Evolutionary conservation across 148 eudicot genomes (phyloP).

Genomic region (Vaccinium myrtillus): DNA sequence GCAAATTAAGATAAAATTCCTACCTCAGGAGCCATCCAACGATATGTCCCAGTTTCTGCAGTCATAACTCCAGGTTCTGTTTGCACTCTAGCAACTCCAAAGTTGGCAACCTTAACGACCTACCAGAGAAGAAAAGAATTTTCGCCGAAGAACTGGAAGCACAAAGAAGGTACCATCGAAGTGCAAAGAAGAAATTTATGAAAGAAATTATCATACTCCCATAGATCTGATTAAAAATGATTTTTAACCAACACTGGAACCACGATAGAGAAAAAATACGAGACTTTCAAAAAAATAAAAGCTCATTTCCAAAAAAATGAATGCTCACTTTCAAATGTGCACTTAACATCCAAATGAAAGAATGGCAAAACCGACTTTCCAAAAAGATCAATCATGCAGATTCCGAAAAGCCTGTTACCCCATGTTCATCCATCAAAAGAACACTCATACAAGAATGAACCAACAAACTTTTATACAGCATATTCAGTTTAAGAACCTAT

Average conservation of each 20-base stretch:
- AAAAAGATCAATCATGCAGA: neutral
- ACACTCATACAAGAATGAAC: neutral
- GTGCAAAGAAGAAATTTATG: neutral
- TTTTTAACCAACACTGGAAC: neutral
- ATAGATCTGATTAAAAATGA: neutral
- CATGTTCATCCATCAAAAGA: conserved; percentile 37
- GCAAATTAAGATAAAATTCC: neutral
- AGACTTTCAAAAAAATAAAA: too few species aligned
- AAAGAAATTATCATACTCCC: neutral
- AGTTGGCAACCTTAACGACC: conserved; percentile 74
- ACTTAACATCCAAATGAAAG: neutral
- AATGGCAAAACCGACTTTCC: neutral
- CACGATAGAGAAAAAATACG: neutral
- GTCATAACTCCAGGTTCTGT: conserved; percentile 67
- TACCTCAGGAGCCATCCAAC: conserved; percentile 91
- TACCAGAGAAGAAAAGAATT: conserved; percentile 17
- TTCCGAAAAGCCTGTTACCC: conserved; percentile 34
- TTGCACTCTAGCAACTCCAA: conserved; percentile 70
- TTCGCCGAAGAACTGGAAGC: neutral
- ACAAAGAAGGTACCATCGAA: neutral
- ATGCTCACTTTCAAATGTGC: too few species aligned
- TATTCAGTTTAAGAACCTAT: neutral
- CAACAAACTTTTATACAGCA: neutral
- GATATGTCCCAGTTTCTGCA: conserved; percentile 77
- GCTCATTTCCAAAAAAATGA: too few species aligned